Evolutionary conservation across 768 basidiomycete genomes (phyloP), one percentile per base, ranked within the genome.

Genomic region (Stropharia rugosoannulata): DNA sequence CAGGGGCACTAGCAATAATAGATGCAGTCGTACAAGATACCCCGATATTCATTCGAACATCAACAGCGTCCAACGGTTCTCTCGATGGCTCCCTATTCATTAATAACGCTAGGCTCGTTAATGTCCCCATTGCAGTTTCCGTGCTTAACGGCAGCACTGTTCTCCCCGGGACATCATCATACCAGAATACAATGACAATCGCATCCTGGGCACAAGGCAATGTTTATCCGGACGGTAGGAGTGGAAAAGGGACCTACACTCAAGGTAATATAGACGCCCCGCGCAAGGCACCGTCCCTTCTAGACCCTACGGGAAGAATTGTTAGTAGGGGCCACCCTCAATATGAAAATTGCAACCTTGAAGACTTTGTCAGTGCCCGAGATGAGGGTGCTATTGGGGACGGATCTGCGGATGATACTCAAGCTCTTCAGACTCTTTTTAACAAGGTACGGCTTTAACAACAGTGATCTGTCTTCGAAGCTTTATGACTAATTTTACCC

Each of bases 171-270:
- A 63, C 62, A 1, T 51, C 54, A 25, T 38, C 48, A 3, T 16
- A 46, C 2, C 40, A 37, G 11, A 81, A 82, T 16, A 80, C 80
- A 1, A 80, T 64, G 13, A 82, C 79, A 0, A 85, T 89, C 60
- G 66, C 70, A 0, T 80, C 83, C 10, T 93, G 90, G 90, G 87
- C 75, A 1, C 89, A 92, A 68, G 90, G 90, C 27, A 87, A 90
- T 56, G 76, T 87, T 18, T 92, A 81, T 66, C 70, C 29, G 9
- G 29, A 68, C 2, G 88, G 88, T 12, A 67, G 77, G 3, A 74
- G 72, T 56, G 61, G 73, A 5, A 55, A 62, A 1, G 73, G 74
- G 1, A 66, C 40, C 5, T 91, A 82, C 66, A 72, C 70, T 1
- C 80, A 88, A 68, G 81, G 76, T 3, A 61, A 64, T 16, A 76